These are phyloP conservation scores for Spathaspora gorwiae DNA, from an alignment of 805 yeast species.

Conservation along the genomic window DNA sequence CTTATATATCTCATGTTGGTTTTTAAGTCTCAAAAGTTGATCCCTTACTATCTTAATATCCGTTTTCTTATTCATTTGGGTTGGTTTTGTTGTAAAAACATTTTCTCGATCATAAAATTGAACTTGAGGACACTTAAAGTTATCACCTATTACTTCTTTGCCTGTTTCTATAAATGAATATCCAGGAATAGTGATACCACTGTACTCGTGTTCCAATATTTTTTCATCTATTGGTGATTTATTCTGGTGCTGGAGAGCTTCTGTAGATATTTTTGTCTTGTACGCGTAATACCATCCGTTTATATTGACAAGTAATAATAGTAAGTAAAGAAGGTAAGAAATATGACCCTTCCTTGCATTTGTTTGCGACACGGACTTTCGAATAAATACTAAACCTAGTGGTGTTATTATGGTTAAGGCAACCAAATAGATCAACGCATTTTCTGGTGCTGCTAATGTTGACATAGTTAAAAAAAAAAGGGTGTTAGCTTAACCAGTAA, in stretches of 20 bases:
- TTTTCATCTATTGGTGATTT: not conserved
- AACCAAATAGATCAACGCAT: too few species aligned
- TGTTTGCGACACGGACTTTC: too few species aligned
- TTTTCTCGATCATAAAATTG: not conserved
- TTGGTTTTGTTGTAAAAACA: not conserved
- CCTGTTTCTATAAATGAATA: slow-evolving; percentile 2
- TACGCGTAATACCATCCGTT: not conserved
- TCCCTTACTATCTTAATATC: slow-evolving; percentile 9
- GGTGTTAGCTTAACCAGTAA: too few species aligned
- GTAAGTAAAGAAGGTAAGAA: not conserved
- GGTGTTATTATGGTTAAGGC: too few species aligned
- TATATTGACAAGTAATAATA: not conserved
- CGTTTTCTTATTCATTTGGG: not conserved
- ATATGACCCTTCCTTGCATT: too few species aligned
- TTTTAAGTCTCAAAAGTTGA: slow-evolving; percentile 6
- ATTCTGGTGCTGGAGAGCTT: not conserved
- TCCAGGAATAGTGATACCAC: not conserved
- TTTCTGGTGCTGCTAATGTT: too few species aligned
- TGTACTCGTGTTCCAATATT: not conserved
- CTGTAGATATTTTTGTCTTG: not conserved
- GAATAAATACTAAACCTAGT: too few species aligned
- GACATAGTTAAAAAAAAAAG: too few species aligned
- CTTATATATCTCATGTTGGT: slow-evolving; percentile 6
- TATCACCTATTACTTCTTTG: not conserved
- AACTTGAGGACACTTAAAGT: slow-evolving; percentile 3